Percentiles rank a stretch among this genome's conserved stretches.
Evolutionary conservation across 2,329 filamentous ascomycete genomes (phyloP).

Genomic region (Trichoderma endophyticum): DNA sequence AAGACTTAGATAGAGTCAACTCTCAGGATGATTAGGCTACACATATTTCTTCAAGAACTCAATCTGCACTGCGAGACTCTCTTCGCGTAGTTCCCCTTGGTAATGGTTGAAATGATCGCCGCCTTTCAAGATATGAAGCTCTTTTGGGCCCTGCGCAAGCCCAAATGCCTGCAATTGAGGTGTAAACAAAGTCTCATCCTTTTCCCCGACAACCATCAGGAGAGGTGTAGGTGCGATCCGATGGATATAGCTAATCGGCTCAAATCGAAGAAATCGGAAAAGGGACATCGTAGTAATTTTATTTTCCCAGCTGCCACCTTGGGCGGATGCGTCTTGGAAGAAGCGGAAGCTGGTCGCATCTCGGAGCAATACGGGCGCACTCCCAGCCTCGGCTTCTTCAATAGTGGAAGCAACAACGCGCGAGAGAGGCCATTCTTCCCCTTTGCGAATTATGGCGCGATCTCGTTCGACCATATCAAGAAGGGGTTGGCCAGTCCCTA

Average conservation of each 20-base stretch:
- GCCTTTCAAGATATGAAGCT: constrained; percentile 8
- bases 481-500: not conserved
- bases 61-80: not conserved
- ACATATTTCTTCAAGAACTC: not conserved
- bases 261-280: not conserved
- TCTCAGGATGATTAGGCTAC: not conserved
- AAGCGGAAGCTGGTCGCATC: not conserved
- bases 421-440: not conserved
- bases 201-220: constrained; percentile 18
- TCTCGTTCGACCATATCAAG: not conserved
- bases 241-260: constrained; percentile 19
- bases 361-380: constrained; percentile 2
- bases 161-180: constrained; percentile 20
- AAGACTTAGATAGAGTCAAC: not conserved
- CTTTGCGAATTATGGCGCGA: not conserved
- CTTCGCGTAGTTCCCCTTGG: constrained; percentile 2
- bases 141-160: constrained; percentile 18
- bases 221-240: constrained; percentile 21
- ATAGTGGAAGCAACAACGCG: constrained; percentile 2
- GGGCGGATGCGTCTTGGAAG: not conserved
- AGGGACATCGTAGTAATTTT: constrained; percentile 15
- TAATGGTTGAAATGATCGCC: constrained; percentile 18
- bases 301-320: constrained; percentile 17
- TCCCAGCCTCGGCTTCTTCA: constrained; percentile 5
- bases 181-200: constrained; percentile 4